phyloP scores from a whole-genome alignment of 306 rosid species.

The Castanospermum australe region DNA sequence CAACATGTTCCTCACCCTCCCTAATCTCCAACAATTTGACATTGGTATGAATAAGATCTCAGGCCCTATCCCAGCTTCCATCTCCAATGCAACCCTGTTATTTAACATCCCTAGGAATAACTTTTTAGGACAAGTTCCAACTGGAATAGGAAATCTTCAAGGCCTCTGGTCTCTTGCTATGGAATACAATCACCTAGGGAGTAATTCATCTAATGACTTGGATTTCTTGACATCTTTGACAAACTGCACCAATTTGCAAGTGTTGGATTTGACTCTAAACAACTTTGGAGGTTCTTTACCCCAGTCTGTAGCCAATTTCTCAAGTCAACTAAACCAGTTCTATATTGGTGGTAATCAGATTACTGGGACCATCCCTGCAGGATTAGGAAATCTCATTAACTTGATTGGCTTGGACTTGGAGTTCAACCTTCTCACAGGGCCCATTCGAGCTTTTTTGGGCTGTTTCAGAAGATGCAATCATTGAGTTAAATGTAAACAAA shows the following conservation, averaged over 20 bases:
- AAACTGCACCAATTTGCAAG: slow-evolving; percentile 34
- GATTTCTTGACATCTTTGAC: slow-evolving; percentile 37
- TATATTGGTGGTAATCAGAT: slow-evolving; percentile 31
- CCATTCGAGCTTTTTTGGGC: slow-evolving; percentile 39
- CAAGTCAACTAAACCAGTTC: slow-evolving; percentile 21
- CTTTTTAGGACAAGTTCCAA: slow-evolving; percentile 39
- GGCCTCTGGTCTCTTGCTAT: neutral
- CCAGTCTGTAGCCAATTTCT: slow-evolving; percentile 35
- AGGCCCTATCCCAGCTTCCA: slow-evolving; percentile 32
- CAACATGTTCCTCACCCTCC: slow-evolving; percentile 38
- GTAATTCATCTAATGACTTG: slow-evolving; percentile 30
- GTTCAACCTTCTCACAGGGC: slow-evolving; percentile 24
- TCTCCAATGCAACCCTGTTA: slow-evolving; percentile 37
- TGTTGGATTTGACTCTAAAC: slow-evolving; percentile 13
- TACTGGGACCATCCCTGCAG: slow-evolving; percentile 27
- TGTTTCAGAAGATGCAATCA: slow-evolving; percentile 22
- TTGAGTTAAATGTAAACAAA: slow-evolving; percentile 23
- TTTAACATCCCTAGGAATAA: slow-evolving; percentile 23
- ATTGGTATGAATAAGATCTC: slow-evolving; percentile 31
- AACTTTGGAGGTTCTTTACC: slow-evolving; percentile 50
- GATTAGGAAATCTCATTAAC: slow-evolving; percentile 33
- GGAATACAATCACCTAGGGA: slow-evolving; percentile 36
- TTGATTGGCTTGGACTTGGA: slow-evolving; percentile 15
- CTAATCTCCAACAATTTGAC: slow-evolving; percentile 26
- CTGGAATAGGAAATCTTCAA: slow-evolving; percentile 28